Conservation (phyloP, 345 rosid genomes). For the Arabidopsis thaliana region TAIR10.1 NC_003070.9:14135501-14136000, state of each 20-base stretch:
- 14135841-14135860: neutral
- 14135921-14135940: neutral
- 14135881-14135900: neutral
- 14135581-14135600: too few species aligned
- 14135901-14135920: neutral
- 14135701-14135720: constrained; percentile 6
- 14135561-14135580: too few species aligned
- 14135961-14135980: too few species aligned
- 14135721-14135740: neutral
- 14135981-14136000: too few species aligned
- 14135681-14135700: neutral
- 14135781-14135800: neutral
- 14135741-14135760: neutral
- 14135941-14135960: too few species aligned
- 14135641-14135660: too few species aligned
- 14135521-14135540: too few species aligned
- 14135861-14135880: neutral
- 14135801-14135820: neutral
- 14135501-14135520: too few species aligned
- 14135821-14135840: neutral
- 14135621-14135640: too few species aligned
- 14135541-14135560: too few species aligned
- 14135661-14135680: neutral
- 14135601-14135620: too few species aligned
- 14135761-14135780: neutral